A percentile compares a stretch with the other conserved stretches of the same genome.
phyloP scores from a whole-genome alignment of 225 moss, liverwort and hornwort species.

The Pleurozium schreberi region DNA sequence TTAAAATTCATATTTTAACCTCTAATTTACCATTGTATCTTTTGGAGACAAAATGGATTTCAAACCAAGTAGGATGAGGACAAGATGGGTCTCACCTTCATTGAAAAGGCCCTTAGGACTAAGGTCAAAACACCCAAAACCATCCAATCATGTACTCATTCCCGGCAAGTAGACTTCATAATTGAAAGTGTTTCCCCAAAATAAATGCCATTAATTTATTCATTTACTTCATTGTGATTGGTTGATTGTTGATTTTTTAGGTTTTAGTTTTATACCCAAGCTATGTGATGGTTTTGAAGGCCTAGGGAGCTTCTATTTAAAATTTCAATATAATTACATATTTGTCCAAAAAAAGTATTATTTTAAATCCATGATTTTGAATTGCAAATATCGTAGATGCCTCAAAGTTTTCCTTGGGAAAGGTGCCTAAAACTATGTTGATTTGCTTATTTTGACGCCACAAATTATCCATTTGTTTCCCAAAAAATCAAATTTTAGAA shows the following conservation, averaged over 20 bases:
- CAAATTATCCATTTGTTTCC: no score
- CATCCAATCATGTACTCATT: fast-evolving
- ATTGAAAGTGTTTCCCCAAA: background rate
- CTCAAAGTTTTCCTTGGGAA: no score
- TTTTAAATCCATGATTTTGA: background rate
- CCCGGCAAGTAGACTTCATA: fast-evolving
- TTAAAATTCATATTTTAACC: no score
- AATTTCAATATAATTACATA: background rate
- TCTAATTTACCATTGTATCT: no score
- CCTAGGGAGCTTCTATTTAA: background rate
- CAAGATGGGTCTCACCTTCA: fast-evolving
- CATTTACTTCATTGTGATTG: background rate
- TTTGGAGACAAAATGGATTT: no score
- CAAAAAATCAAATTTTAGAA: no score
- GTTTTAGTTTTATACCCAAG: background rate
- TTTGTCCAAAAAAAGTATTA: background rate
- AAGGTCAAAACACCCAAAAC: background rate
- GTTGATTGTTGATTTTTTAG: background rate
- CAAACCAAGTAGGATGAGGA: background rate
- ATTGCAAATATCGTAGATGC: background rate
- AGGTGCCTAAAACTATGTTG: background rate
- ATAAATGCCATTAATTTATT: background rate
- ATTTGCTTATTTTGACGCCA: no score
- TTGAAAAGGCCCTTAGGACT: no score
- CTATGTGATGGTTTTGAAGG: background rate